Percentiles rank a stretch among this genome's conserved stretches.
Conservation (phyloP, 1,284 basidiomycete genomes). For the Trichosporon sp. region DNA sequence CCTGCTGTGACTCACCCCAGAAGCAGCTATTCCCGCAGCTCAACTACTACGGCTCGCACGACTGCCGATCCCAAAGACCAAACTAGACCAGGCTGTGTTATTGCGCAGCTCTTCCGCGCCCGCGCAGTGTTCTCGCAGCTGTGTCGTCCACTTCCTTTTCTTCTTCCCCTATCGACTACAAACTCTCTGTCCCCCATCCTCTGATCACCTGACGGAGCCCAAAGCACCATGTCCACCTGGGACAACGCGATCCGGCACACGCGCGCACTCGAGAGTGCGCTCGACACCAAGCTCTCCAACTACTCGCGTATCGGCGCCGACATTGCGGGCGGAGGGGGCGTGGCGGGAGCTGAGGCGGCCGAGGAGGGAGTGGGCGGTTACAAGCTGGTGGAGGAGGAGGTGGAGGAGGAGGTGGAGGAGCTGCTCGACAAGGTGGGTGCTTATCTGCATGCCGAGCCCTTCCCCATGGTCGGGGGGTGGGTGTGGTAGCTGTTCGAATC, state of each 20-base stretch:
- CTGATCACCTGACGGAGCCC: too few relatives aligned
- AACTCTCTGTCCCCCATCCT: too few relatives aligned
- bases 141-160: not conserved
- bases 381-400: conserved; percentile 72
- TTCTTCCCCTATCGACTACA: not conserved
- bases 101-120: not conserved
- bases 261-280: conserved; percentile 83
- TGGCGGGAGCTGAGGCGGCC: conserved; percentile 26
- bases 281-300: conserved; percentile 84
- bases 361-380: conserved; percentile 71
- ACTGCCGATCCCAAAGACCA: not conserved
- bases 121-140: not conserved
- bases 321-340: conserved; percentile 60
- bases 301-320: conserved; percentile 82
- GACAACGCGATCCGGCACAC: conserved; percentile 74
- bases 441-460: too few relatives aligned
- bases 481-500: too few relatives aligned
- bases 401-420: conserved; percentile 76
- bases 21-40: too few relatives aligned
- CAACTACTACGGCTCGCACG: not conserved
- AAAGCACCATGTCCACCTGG: conserved; percentile 49
- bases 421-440: conserved; percentile 76
- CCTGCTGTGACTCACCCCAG: too few relatives aligned
- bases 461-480: too few relatives aligned
- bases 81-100: not conserved